Base-by-base conservation (phyloP, 495 filamentous ascomycete species). In the Neurospora sp. region DNA sequence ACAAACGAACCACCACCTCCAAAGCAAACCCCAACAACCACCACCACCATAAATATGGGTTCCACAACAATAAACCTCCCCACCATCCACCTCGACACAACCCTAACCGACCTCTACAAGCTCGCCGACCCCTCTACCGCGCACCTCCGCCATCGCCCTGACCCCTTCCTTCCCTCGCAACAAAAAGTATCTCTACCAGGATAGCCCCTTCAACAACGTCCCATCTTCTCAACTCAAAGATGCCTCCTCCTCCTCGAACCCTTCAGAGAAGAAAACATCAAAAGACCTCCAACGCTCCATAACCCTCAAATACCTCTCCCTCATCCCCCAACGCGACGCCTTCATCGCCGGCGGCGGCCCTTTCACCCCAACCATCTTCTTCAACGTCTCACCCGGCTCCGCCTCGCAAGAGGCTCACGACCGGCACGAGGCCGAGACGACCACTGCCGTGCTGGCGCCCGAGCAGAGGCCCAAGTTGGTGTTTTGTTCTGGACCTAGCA, bases 201-300 rank as follows among this genome's bases (percentile, higher is more conserved):
- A 82, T 71, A 74, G 75, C 16, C 59, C 74, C 38, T 80, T 81
- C 79, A 87, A 87, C 74, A 77, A 75, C 37, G 76, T 79, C 2
- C 85, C 87, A 0, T 79, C 83, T 3, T 78, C 86, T 66, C 82
- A 87, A 42, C 79, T 88, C 5, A 72, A 66, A 66, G 53, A 31
- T 14, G 20, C 48, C 14, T 14, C 12, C 14, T 31, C 53, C 16
- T 18, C 41, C 16, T 37, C 35, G 5, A 44, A 44, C 16, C 41
- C 35, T 7, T 37, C 41, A 12, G 5, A 85, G 82, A 31, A 31
- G 27, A 27, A 82, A 83, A 72, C 86, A 6, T 14, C 86, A 66
- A 78, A 83, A 22, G 81, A 38, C 5, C 71, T 79, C 18, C 74
- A 71, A 22, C 69, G 69, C 14, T 73, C 75, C 3, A 73, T 80